Conservation (phyloP, 202 grass and related monocot genomes). For the Thinopyrum obtusiflorum region DNA sequence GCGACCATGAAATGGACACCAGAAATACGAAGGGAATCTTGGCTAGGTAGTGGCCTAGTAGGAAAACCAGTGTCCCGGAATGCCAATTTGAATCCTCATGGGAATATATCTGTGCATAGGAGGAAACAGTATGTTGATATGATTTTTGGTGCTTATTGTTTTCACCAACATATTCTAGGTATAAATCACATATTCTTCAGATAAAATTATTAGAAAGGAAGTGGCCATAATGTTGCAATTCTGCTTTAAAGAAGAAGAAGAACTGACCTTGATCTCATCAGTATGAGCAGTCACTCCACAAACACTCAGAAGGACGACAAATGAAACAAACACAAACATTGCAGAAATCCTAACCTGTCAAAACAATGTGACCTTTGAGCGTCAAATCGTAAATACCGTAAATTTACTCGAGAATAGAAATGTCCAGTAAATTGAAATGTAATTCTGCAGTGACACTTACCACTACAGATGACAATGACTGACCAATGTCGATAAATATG, state of each 20-base stretch:
- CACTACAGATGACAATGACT: constrained; percentile 92
- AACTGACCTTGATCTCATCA: not conserved
- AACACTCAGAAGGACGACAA: constrained; percentile 66
- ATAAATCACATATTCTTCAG: not conserved
- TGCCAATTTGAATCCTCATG: constrained; percentile 80
- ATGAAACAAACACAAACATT: constrained; percentile 83
- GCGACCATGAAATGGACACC: constrained; percentile 61
- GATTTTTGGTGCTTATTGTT: not conserved
- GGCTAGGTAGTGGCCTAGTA: constrained; percentile 70
- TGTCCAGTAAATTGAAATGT: not conserved
- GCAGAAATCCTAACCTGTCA: constrained; percentile 81
- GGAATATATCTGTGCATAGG: constrained; percentile 53
- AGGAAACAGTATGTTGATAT: not conserved
- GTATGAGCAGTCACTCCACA: constrained; percentile 70
- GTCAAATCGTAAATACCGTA: not conserved
- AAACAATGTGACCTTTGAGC: constrained; percentile 20
- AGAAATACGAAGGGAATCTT: constrained; percentile 87
- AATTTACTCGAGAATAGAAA: not conserved
- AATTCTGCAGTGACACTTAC: constrained; percentile 39
- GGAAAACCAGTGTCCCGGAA: constrained; percentile 65
- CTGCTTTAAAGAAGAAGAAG: too few relatives aligned
- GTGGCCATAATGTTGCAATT: too few relatives aligned
- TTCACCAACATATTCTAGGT: not conserved
- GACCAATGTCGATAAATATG: constrained; percentile 67
- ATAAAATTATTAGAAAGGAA: not conserved